Evolutionary conservation across 2,329 filamentous ascomycete genomes (phyloP).

Genomic region (Allantophomopsis cytisporea): DNA sequence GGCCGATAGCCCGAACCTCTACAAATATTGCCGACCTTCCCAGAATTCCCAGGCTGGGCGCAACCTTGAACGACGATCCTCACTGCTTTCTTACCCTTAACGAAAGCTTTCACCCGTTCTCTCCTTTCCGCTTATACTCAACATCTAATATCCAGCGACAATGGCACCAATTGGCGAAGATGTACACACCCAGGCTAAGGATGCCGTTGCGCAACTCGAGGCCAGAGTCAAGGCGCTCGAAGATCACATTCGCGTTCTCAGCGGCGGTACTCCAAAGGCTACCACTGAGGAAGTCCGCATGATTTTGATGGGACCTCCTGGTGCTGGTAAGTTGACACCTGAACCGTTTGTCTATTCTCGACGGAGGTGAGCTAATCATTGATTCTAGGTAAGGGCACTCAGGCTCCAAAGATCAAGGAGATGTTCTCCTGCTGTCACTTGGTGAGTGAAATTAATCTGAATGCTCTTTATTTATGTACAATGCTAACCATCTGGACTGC

Average conservation of each 20-base stretch:
- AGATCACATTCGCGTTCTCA: constrained; percentile 41
- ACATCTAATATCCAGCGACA: constrained; percentile 21
- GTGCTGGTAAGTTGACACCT: constrained; percentile 60
- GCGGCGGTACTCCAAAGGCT: constrained; percentile 36
- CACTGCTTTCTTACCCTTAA: no score
- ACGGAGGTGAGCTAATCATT: constrained; percentile 9
- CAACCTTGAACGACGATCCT: no score
- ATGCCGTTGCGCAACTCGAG: constrained; percentile 74
- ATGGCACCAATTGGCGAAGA: constrained; percentile 87
- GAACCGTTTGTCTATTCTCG: constrained; percentile 1
- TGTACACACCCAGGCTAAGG: constrained; percentile 67
- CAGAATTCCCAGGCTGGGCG: not conserved
- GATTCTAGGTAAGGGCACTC: constrained; percentile 83
- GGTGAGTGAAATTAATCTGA: constrained; percentile 36
- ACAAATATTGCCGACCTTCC: constrained; percentile 1
- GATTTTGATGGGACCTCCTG: constrained; percentile 94
- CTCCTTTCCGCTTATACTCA: no score
- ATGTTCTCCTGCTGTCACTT: constrained; percentile 95
- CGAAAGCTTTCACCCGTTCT: no score
- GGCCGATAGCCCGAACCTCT: not conserved
- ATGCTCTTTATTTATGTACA: constrained; percentile 7
- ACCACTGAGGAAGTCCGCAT: constrained; percentile 62
- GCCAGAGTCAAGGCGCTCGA: constrained; percentile 78
- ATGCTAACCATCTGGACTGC: constrained; percentile 10
- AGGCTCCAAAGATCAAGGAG: constrained; percentile 96